phyloP scores from a whole-genome alignment of 306 rosid genomes.

The Chamaecrista fasciculata region DNA sequence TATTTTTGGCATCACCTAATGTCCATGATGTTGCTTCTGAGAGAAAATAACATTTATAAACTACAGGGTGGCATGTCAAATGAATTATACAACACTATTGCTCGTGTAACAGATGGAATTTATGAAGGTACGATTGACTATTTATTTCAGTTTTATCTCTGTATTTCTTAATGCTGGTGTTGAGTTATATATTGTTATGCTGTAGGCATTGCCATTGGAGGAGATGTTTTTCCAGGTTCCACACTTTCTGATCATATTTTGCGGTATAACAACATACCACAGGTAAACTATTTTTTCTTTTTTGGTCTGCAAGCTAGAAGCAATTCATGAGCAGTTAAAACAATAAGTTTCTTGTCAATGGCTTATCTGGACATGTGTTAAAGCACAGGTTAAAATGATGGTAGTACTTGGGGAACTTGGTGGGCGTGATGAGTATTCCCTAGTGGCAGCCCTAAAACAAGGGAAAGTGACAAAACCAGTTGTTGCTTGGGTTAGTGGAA shows the following conservation, averaged over 20 bases:
- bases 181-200: conserved; percentile 35
- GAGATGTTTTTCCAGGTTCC: conserved; percentile 99
- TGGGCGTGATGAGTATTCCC: conserved; percentile 93
- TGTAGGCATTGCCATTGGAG: conserved; percentile 97
- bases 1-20: conserved; percentile 20
- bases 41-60: conserved; percentile 29
- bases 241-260: conserved; percentile 97
- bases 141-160: conserved; percentile 25
- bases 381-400: conserved; percentile 82
- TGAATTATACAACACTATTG: conserved; percentile 84
- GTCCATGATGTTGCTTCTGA: conserved; percentile 21
- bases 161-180: conserved; percentile 5
- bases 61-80: conserved; percentile 99
- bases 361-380: conserved; percentile 29
- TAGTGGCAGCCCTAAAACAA: conserved; percentile 93
- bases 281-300: conserved; percentile 46
- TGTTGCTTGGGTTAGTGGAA: conserved; percentile 99
- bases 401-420: conserved; percentile 99
- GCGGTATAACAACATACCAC: conserved; percentile 98
- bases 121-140: conserved; percentile 70
- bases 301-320: conserved; percentile 17
- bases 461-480: conserved; percentile 92
- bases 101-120: conserved; percentile 96
- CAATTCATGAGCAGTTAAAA: conserved; percentile 8
- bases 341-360: conserved; percentile 13